Evolutionary conservation across 768 basidiomycete genomes (phyloP).

Genomic region (Antrodiella citrinella): DNA sequence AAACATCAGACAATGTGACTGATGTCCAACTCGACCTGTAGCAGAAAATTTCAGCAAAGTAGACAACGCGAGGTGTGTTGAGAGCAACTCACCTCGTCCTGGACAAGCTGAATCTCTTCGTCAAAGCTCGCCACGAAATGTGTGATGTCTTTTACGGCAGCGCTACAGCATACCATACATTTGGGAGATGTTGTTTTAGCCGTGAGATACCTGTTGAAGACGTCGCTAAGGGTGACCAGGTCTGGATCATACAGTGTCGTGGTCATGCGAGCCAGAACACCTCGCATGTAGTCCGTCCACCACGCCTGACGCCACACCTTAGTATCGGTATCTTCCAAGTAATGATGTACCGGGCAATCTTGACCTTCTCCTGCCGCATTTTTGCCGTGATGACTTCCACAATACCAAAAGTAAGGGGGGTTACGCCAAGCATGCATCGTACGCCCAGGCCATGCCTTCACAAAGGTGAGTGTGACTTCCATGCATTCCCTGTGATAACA

Average conservation of each 20-base stretch:
- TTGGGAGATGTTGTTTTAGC: not conserved
- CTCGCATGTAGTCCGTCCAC: not conserved
- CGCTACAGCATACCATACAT: not conserved
- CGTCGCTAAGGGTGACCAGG: not conserved
- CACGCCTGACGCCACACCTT: too few relatives aligned
- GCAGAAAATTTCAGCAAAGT: too few relatives aligned
- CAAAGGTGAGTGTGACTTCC: not conserved
- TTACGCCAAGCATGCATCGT: not conserved
- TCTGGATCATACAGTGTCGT: not conserved
- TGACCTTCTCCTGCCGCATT: not conserved
- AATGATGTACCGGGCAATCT: not conserved
- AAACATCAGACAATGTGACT: too few relatives aligned
- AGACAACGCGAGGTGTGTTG: too few relatives aligned
- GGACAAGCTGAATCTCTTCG: too few relatives aligned
- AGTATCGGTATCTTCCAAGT: too few relatives aligned
- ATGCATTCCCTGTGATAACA: not conserved
- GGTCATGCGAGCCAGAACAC: not conserved
- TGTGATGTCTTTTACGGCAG: not conserved
- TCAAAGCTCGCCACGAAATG: not conserved
- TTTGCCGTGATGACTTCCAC: not conserved
- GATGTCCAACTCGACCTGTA: too few relatives aligned
- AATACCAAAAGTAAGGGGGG: not conserved
- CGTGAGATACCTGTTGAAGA: not conserved
- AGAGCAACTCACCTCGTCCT: too few relatives aligned
- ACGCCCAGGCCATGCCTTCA: not conserved